Evolutionary conservation across 192 early-diverging fungal species (phyloP).

Genomic region (Umbelopsis sp.): DNA sequence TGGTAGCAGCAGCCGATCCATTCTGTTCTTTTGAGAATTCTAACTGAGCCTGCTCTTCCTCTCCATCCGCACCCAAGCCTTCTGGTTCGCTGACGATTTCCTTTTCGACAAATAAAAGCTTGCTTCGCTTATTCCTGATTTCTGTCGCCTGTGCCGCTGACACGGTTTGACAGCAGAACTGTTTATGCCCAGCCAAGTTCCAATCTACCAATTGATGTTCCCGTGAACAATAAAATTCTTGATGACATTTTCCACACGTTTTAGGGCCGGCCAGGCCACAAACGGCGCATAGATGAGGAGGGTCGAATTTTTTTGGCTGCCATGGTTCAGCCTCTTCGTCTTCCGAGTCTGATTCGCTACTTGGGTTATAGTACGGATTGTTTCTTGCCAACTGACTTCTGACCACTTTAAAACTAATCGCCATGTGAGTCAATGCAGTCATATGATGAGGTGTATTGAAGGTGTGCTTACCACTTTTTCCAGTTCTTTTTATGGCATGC

Average conservation of each 20-base stretch:
- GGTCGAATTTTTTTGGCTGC: slow-evolving; percentile 23
- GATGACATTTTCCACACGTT: slow-evolving; percentile 77
- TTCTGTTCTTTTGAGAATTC: slow-evolving; percentile 27
- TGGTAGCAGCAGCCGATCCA: not conserved
- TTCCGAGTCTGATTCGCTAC: slow-evolving; percentile 39
- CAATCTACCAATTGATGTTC: slow-evolving; percentile 88
- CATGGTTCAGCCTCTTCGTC: slow-evolving; percentile 41
- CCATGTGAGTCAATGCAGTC: not conserved
- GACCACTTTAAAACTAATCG: slow-evolving; percentile 80
- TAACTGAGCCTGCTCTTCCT: slow-evolving; percentile 49
- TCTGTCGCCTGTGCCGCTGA: slow-evolving; percentile 22
- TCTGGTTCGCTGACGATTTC: slow-evolving; percentile 75
- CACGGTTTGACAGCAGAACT: slow-evolving; percentile 46
- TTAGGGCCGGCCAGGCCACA: slow-evolving; percentile 77
- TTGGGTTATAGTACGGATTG: slow-evolving; percentile 65
- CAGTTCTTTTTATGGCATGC: slow-evolving; percentile 69
- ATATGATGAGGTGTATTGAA: not conserved
- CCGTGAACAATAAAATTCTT: slow-evolving; percentile 77
- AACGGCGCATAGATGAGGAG: slow-evolving; percentile 58
- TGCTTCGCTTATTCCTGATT: slow-evolving; percentile 36
- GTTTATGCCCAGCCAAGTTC: slow-evolving; percentile 73
- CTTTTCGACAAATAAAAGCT: slow-evolving; percentile 57
- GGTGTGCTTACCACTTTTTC: slow-evolving; percentile 48
- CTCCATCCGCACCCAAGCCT: slow-evolving; percentile 45
- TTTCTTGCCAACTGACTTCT: slow-evolving; percentile 78